Evolutionary conservation across 352 stramenopile genomes (phyloP), one percentile per base, ranked within the genome.

Genomic region (Pythium dissotocum): DNA sequence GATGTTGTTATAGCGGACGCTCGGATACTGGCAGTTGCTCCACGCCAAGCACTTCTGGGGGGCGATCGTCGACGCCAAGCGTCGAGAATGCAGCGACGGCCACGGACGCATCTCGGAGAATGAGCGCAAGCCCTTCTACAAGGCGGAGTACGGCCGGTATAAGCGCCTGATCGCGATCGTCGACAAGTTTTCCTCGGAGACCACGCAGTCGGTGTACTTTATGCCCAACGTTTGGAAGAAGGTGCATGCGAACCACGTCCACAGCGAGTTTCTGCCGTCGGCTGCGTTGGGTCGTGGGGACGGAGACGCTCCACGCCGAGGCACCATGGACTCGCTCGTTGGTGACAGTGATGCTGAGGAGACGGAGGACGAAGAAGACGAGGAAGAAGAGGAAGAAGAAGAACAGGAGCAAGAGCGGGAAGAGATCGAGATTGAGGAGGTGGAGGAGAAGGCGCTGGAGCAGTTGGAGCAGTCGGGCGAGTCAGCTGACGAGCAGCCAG

Each of bases 41-140:
- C 87, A 95, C 35, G 83, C 87, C 33, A 95, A 95, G 61, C 84
- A 81, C 18, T 91, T 92, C 51, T 92, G 83, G 83, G 89, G 81
- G 8, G 77, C 78, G 16, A n/a, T 94, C 2, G 75, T 95, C 32
- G 82, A 92, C 36, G 81, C 80, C 10, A 92, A 91, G 68, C 68
- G 75, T 18, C 77, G 76, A 14, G 64, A 80, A 44, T 73, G 38
- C 63, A 62, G 76, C 0, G 76, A 88, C 59, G 72, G 61, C 14
- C 76, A 69, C 0, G 85, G 82, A 1, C 77, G 79, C 16, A 90
- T 92, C 52, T 30, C 70, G n/a, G 69, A 81, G 1, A 30, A 58
- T 6, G 67, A 80, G 28, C 75, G 82, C 21, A 63, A 76, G 0
- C 54, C 69, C 14, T 91, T 91, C 28, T 65, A 84, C 61, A 90